phyloP scores from a whole-genome alignment of 768 basidiomycete genomes.

The Lepiota subincarnata region DNA sequence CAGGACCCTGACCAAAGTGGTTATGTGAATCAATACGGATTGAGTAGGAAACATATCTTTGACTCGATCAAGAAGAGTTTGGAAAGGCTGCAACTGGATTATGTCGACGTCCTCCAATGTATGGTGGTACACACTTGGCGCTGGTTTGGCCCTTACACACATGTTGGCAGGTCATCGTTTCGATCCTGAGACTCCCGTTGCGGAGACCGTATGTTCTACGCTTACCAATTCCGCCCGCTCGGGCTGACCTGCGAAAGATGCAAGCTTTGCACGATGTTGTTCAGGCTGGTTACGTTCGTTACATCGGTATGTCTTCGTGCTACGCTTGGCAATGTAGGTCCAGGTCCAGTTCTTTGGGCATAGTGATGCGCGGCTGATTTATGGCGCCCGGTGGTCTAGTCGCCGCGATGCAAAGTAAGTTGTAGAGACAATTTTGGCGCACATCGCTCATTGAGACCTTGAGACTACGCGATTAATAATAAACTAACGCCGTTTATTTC shows the following conservation, averaged over 20 bases:
- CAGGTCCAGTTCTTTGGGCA: not conserved
- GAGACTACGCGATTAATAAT: conserved; percentile 59
- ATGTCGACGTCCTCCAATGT: conserved; percentile 76
- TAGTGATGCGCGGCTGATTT: not conserved
- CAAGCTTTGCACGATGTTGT: conserved; percentile 66
- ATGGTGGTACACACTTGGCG: conserved; percentile 17
- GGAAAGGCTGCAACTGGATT: conserved; percentile 67
- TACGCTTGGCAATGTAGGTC: conserved; percentile 50
- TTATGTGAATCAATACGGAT: conserved; percentile 52
- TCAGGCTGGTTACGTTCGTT: conserved; percentile 56
- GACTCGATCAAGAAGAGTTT: conserved; percentile 61
- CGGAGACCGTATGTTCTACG: conserved; percentile 38
- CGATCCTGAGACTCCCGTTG: conserved; percentile 55
- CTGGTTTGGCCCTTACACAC: conserved; percentile 23
- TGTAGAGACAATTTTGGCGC: too few relatives aligned
- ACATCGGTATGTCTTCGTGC: conserved; percentile 56
- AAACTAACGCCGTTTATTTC: conserved; percentile 57
- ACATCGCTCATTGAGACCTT: not conserved
- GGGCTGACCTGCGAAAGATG: conserved; percentile 36
- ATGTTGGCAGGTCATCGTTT: conserved; percentile 47
- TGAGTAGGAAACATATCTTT: conserved; percentile 63
- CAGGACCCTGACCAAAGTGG: conserved; percentile 33
- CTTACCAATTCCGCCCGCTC: not conserved
- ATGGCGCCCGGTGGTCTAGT: conserved; percentile 21
- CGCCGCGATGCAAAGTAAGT: conserved; percentile 52